Base-by-base conservation (phyloP, 371 early-diverging fungal genomes). In the Mucor circinelloides region DNA sequence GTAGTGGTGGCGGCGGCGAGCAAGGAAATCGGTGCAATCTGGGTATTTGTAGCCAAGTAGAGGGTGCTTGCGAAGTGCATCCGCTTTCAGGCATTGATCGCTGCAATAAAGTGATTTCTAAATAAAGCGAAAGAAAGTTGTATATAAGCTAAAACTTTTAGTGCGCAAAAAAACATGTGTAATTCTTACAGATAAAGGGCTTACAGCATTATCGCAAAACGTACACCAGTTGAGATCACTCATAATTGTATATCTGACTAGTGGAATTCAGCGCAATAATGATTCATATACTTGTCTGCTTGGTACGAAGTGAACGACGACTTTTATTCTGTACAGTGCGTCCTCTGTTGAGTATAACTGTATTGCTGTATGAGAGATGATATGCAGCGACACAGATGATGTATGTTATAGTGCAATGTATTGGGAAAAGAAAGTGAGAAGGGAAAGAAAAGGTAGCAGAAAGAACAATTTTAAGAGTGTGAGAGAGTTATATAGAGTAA, bases 91-190 rank as follows among this genome's bases (percentile, higher is more conserved):
- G 38, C 78, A 78, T 63, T 72, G 68, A 54, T 78, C 78, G 50
- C 75, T 75, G 62, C 78, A 78, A 61, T 78, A 78, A 55, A 78
- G 73, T n/a, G 75, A 75, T 66, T 78, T 70, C 78, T 77, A 50
- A 7, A n/a, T 46, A 46, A 21, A 46, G 55, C 12, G 23, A 44
- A 23, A 38, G 30, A 36, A 36, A 36, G 36, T 36, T 7, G 50
- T 63, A 34, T 21, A 36, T 12, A 36, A 19, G 8, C 40, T 54
- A 54, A 27, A 44, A 2, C 3, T 32, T 28, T n/a, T 27, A 62
- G 31, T 32, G 31, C 56, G 10, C n/a, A n/a, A 27, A 12, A 44
- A 31, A 50, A 19, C 19, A 60, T 42, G 31, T n/a, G 55, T 15
- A 17, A 30, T 31, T 25, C 75, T 66, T 75, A 80, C 80, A 21